phyloP scores from a whole-genome alignment of 345 rosid genomes.

The Eucalyptus regnans region DNA sequence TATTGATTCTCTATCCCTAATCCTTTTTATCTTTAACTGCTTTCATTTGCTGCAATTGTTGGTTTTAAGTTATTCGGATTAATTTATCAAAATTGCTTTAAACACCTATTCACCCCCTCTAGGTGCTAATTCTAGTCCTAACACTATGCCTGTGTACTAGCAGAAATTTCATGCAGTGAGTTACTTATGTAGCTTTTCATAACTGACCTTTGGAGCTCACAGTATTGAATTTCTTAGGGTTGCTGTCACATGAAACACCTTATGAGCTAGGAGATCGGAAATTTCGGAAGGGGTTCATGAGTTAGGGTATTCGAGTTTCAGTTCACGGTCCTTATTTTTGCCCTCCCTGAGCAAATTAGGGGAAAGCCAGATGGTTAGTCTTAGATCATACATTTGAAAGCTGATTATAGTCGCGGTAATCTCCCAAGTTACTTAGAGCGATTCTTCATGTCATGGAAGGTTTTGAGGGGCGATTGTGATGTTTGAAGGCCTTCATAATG shows the following conservation, averaged over 20 bases:
- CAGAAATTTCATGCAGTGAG: neutral
- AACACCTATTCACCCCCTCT: too few relatives aligned
- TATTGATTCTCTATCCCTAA: too few relatives aligned
- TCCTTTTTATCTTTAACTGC: too few relatives aligned
- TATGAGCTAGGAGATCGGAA: neutral
- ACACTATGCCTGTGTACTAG: neutral
- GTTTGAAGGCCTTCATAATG: neutral
- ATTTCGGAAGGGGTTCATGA: neutral
- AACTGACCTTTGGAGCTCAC: neutral
- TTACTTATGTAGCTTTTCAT: neutral
- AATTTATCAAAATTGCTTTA: too few relatives aligned
- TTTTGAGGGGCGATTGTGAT: neutral
- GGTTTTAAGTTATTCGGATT: too few relatives aligned
- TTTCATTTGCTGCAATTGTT: too few relatives aligned
- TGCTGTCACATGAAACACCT: neutral
- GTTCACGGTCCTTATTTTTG: neutral
- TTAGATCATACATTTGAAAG: neutral
- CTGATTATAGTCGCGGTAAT: neutral
- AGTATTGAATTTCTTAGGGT: neutral
- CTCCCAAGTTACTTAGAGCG: too few relatives aligned
- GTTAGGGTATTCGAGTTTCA: neutral
- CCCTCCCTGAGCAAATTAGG: neutral
- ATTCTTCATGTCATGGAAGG: neutral
- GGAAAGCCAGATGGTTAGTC: neutral
- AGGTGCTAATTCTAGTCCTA: too few relatives aligned